Percentiles rank a stretch among this genome's conserved stretches.
These are phyloP conservation scores for Pseudogymnoascus sp. DNA, from an alignment of 2,329 filamentous ascomycete species.

Conservation along the genomic window DNA sequence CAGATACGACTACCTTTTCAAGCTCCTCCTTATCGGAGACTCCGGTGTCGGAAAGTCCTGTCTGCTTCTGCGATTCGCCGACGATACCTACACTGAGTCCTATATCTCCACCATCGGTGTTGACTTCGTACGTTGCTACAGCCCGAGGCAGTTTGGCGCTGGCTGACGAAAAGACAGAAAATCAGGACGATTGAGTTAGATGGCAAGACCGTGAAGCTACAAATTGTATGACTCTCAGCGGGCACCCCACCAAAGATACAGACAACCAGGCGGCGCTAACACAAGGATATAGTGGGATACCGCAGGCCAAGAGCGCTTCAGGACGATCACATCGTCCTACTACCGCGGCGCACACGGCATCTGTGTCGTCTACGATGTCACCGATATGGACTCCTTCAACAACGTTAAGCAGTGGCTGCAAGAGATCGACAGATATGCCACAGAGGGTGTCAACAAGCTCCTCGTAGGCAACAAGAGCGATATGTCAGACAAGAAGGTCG, in stretches of 20 bases:
- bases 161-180: conserved; percentile 54
- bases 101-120: conserved; percentile 99
- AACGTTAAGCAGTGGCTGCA: conserved; percentile 99
- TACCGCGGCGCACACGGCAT: conserved; percentile 98
- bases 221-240: conserved; percentile 66
- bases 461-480: conserved; percentile 99
- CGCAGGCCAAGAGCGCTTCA: conserved; percentile 97
- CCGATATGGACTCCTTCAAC: conserved; percentile 99
- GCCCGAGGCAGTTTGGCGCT: background rate
- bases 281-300: conserved; percentile 75
- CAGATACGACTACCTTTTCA: conserved; percentile 99
- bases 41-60: conserved; percentile 99
- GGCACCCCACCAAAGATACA: background rate
- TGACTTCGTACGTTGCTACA: conserved; percentile 67
- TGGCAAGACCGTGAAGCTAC: conserved; percentile 98
- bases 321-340: conserved; percentile 98
- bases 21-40: conserved; percentile 99
- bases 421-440: conserved; percentile 98
- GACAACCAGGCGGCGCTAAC: background rate
- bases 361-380: conserved; percentile 99
- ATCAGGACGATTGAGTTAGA: conserved; percentile 99
- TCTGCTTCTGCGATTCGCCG: conserved; percentile 92
- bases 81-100: conserved; percentile 98
- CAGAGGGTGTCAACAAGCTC: conserved; percentile 98
- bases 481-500: conserved; percentile 99